A percentile compares a stretch with the other conserved stretches of the same genome.
These are phyloP conservation scores for Pseudogymnoascus sp. DNA, from an alignment of 2,329 filamentous ascomycete species.

Conservation along the genomic window DNA sequence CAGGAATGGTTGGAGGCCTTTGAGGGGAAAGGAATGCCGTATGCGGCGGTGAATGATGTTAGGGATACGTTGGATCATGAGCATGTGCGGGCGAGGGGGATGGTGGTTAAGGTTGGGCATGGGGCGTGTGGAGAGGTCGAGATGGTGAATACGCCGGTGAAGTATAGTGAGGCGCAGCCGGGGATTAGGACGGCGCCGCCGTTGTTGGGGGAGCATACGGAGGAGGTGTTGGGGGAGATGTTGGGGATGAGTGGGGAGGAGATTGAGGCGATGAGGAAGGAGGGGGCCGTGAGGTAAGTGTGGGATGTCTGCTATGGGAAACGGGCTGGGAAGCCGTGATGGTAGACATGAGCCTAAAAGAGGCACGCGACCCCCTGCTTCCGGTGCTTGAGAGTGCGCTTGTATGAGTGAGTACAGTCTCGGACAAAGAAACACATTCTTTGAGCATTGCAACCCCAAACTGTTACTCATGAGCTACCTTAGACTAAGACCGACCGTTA, in stretches of 20 bases:
- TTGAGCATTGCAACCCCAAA: neutral
- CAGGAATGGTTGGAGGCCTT: conserved; percentile 79
- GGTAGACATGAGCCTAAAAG: too few species aligned
- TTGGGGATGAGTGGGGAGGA: conserved; percentile 50
- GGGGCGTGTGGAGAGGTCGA: conserved; percentile 74
- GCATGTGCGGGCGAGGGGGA: conserved; percentile 75
- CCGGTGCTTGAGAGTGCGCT: neutral
- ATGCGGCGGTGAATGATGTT: conserved; percentile 89
- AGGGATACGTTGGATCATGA: conserved; percentile 73
- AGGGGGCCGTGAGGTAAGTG: conserved; percentile 51
- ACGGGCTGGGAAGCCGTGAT: too few species aligned
- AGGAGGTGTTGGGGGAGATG: conserved; percentile 60
- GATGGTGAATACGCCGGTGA: conserved; percentile 88
- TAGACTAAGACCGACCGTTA: neutral
- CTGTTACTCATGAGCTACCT: neutral
- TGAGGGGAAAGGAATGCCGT: conserved; percentile 89
- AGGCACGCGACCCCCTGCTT: neutral
- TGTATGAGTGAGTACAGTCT: neutral
- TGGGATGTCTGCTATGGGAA: too few species aligned
- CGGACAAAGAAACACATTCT: neutral
- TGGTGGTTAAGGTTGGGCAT: conserved; percentile 86
- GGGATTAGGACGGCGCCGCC: conserved; percentile 71
- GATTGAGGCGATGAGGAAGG: conserved; percentile 52
- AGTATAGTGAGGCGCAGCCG: conserved; percentile 77
- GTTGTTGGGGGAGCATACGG: conserved; percentile 76